phyloP scores from a whole-genome alignment of 202 grass and related monocot species.

The Saccharum hybrid region DNA sequence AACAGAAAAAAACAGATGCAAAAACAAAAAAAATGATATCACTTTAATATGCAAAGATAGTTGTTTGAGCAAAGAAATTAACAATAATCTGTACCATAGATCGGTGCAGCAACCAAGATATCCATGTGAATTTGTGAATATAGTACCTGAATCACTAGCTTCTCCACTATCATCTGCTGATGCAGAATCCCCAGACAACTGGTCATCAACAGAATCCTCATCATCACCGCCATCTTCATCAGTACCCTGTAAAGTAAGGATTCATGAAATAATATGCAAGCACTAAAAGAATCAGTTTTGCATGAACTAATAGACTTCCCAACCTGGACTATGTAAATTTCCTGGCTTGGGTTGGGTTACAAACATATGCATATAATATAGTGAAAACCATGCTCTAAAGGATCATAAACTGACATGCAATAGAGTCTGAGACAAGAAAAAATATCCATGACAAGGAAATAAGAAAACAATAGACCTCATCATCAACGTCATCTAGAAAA shows the following conservation, averaged over 20 bases:
- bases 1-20: slow-evolving; percentile 23
- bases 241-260: slow-evolving; percentile 52
- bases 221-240: slow-evolving; percentile 54
- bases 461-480: slow-evolving; percentile 47
- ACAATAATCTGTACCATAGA: neutral
- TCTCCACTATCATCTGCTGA: slow-evolving; percentile 63
- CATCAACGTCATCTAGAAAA: slow-evolving; percentile 56
- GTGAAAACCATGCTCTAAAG: slow-evolving; percentile 16
- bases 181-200: slow-evolving; percentile 64
- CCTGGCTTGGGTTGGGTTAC: neutral
- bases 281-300: slow-evolving; percentile 10
- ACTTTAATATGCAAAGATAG: slow-evolving; percentile 1
- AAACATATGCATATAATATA: slow-evolving; percentile 29
- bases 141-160: slow-evolving; percentile 67
- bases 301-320: neutral
- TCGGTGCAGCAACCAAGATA: neutral
- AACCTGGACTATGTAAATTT: slow-evolving; percentile 21
- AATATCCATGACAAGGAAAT: slow-evolving; percentile 22
- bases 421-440: slow-evolving; percentile 37
- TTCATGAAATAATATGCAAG: slow-evolving; percentile 32
- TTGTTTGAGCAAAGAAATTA: slow-evolving; percentile 36
- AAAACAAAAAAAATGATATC: slow-evolving; percentile 14
- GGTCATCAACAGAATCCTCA: slow-evolving; percentile 64
- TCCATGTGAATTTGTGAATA: neutral
- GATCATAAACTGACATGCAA: slow-evolving; percentile 25